Percentiles rank a stretch among this genome's conserved stretches.
Evolutionary conservation across 2,329 filamentous ascomycete genomes (phyloP).

Genomic region (Fusarium solani-melongenae): DNA sequence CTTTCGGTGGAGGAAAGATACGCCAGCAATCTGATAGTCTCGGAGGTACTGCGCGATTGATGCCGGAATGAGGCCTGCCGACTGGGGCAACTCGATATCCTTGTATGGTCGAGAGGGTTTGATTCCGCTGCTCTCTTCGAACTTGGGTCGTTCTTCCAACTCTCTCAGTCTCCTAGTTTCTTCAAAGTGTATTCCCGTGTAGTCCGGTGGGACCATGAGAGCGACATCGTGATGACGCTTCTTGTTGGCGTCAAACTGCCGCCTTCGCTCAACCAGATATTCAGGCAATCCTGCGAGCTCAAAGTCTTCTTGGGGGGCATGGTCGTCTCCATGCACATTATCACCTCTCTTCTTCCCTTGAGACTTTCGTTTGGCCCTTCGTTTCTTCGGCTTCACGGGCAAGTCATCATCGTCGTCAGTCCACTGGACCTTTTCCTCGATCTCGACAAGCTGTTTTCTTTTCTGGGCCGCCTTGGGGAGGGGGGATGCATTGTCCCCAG

Average conservation of each 20-base stretch:
- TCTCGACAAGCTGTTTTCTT: conserved; percentile 51
- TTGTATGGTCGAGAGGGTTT: conserved; percentile 77
- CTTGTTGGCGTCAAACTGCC: conserved; percentile 73
- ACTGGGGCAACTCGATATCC: conserved; percentile 80
- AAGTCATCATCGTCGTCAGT: conserved; percentile 70
- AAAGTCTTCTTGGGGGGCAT: conserved; percentile 54
- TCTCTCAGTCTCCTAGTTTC: conserved; percentile 47
- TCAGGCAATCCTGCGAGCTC: conserved; percentile 58
- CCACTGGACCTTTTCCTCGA: conserved; percentile 61
- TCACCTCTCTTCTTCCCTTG: conserved; percentile 42
- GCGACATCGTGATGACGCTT: conserved; percentile 73
- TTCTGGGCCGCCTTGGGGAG: conserved; percentile 42
- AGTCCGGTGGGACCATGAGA: conserved; percentile 81
- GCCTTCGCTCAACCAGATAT: conserved; percentile 79
- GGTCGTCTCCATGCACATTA: conserved; percentile 43
- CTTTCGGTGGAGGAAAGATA: conserved; percentile 84
- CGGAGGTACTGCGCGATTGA: conserved; percentile 91
- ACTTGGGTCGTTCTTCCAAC: conserved; percentile 76
- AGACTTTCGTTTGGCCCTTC: conserved; percentile 45
- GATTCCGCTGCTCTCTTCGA: conserved; percentile 64
- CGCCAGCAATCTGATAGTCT: conserved; percentile 90
- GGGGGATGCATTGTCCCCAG: conserved; percentile 17
- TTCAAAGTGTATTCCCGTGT: conserved; percentile 78
- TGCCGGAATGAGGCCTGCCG: conserved; percentile 84
- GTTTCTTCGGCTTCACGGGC: conserved; percentile 65